Conservation (phyloP, 495 filamentous ascomycete genomes). For the Bacidia rubella region DNA sequence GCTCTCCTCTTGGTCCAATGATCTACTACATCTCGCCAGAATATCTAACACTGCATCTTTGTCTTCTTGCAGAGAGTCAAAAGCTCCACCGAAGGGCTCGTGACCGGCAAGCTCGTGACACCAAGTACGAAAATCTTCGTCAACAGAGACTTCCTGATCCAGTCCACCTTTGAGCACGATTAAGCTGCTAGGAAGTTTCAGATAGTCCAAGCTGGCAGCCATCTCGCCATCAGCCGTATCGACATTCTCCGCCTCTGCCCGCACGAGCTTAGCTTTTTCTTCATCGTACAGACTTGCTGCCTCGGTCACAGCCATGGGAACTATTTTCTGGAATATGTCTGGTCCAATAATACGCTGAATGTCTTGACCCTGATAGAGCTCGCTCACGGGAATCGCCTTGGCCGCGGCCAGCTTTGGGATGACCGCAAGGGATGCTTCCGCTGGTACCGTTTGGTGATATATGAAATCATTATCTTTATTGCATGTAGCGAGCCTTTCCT, state of each 20-base stretch:
- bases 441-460: constrained; percentile 84
- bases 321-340: constrained; percentile 92
- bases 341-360: constrained; percentile 93
- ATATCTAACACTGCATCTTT: constrained; percentile 57
- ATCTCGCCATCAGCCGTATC: constrained; percentile 88
- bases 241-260: constrained; percentile 85
- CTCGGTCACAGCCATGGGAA: constrained; percentile 92
- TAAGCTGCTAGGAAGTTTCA: constrained; percentile 77
- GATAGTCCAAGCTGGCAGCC: constrained; percentile 86
- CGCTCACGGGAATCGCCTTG: constrained; percentile 95
- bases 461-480: constrained; percentile 96
- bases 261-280: constrained; percentile 90
- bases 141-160: constrained; percentile 76
- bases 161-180: constrained; percentile 87
- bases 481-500: constrained; percentile 61
- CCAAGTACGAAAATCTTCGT: constrained; percentile 86
- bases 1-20: constrained; percentile 89
- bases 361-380: constrained; percentile 92
- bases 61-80: constrained; percentile 63
- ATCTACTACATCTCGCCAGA: constrained; percentile 68
- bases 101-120: constrained; percentile 82
- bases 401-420: constrained; percentile 89
- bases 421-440: constrained; percentile 61
- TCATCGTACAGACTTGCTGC: constrained; percentile 95
- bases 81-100: constrained; percentile 56